phyloP scores from a whole-genome alignment of 331 rosid species.

The Stylosanthes scabra region DNA sequence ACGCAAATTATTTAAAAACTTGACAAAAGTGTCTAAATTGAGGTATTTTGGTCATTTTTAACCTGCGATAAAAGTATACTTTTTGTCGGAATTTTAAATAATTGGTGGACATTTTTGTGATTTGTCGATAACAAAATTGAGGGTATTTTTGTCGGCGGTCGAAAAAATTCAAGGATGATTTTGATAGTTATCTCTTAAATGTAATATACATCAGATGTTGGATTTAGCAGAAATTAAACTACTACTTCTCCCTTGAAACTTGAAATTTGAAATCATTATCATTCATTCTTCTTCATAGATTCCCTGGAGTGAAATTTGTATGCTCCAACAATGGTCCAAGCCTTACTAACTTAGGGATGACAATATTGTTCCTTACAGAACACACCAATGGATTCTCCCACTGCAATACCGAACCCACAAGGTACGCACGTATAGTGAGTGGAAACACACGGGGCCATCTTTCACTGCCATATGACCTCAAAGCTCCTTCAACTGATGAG shows the following conservation, averaged over 20 bases:
- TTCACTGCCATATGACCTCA: conserved; percentile 64
- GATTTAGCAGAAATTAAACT: too few species aligned
- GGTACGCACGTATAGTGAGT: conserved; percentile 74
- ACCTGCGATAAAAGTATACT: too few species aligned
- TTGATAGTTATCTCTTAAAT: too few species aligned
- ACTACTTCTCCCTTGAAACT: neutral
- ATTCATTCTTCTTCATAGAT: conserved; percentile 26
- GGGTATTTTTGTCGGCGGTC: too few species aligned
- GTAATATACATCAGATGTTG: too few species aligned
- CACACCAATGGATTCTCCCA: conserved; percentile 79
- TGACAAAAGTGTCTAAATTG: too few species aligned
- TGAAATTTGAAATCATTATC: neutral
- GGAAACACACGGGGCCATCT: conserved; percentile 86
- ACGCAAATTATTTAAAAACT: too few species aligned
- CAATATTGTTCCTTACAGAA: conserved; percentile 68
- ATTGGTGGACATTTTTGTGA: too few species aligned
- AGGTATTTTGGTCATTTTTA: too few species aligned
- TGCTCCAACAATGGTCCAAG: conserved; percentile 48
- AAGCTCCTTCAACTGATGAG: conserved; percentile 63
- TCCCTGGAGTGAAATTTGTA: conserved; percentile 62
- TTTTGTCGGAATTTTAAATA: too few species aligned
- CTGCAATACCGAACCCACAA: conserved; percentile 77
- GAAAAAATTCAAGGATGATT: too few species aligned
- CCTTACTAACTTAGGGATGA: conserved; percentile 73
- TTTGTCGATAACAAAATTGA: too few species aligned